Base-by-base conservation (phyloP, 192 early-diverging fungal genomes). In the Linnemannia schmuckeri region DNA sequence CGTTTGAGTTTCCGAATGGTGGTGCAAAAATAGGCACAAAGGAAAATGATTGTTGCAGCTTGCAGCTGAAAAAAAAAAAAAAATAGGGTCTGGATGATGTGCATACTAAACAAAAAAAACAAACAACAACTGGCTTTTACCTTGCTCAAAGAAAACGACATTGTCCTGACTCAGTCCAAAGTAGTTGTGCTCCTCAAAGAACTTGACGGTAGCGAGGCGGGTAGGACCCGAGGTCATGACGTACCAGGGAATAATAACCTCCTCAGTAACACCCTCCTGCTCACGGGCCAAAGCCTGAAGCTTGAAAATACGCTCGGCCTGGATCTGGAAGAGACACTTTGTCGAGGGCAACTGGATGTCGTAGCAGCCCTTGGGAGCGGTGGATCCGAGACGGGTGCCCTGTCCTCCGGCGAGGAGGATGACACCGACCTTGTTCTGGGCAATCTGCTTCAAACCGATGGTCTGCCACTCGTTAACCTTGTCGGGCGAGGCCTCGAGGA, bases 171-270 rank as follows among this genome's bases (percentile, higher is more conserved):
- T 88, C 49, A 99, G 89, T 35, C 98, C 98, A 94, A 98, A 99
- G 91, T 92, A 99, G 72, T 93, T 89, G 87, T 96, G 73, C 61
- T 95, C 85, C 72, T 93, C 91, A 90, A 99, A 99, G 88, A 93
- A 96, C 18, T 84, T 74, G 61, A 93, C 92, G 20, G 98, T 98
- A 24, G 96, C 94, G 1, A 74, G 88, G 71, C 94, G 92, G 30
- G 98, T 99, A 24, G 98, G 98, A 12, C 96, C 98, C 55, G 96
- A 97, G 68, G 97, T 98, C 98, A 99, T 99, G 82, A 99, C 94
- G 88, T 98, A 98, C 98, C 98, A 99, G 12, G 98, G 97, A 75
- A 99, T 97, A 35, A 94, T 91, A 20, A 95, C 89, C n/a, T 91
- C 80, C 6, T 82, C 80, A 7, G 78, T 57, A n/a, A 89, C 78